Conservation (phyloP, 768 basidiomycete genomes). For the Leucosporidium scottii region DNA sequence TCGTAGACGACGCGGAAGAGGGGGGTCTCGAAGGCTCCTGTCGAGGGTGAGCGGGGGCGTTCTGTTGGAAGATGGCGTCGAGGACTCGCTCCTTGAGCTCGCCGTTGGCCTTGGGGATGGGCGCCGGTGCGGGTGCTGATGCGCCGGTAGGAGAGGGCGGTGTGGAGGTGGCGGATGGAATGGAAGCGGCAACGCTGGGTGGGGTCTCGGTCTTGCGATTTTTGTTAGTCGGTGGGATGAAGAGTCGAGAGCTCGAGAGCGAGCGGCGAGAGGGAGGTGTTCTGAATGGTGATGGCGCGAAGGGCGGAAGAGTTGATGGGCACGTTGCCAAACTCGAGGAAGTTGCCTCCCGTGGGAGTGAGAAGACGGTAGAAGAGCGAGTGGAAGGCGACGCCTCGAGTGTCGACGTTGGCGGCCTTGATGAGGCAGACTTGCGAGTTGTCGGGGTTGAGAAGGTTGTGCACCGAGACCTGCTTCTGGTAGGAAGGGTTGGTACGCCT, state of each 20-base stretch:
- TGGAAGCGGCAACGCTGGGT: neutral
- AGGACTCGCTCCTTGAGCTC: slow-evolving; percentile 41
- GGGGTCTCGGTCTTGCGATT: slow-evolving; percentile 13
- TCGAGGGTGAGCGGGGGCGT: slow-evolving; percentile 23
- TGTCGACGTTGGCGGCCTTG: slow-evolving; percentile 39
- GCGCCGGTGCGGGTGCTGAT: neutral
- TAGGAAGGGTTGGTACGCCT: slow-evolving; percentile 41
- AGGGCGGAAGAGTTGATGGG: slow-evolving; percentile 39
- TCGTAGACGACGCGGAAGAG: slow-evolving; percentile 7
- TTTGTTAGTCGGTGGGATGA: slow-evolving; percentile 40
- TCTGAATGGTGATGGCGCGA: slow-evolving; percentile 36
- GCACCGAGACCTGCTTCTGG: slow-evolving; percentile 40
- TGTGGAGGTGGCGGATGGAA: neutral
- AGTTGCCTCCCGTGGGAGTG: slow-evolving; percentile 41
- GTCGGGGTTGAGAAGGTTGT: slow-evolving; percentile 39
- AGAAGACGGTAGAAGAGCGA: slow-evolving; percentile 41
- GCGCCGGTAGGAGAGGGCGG: neutral
- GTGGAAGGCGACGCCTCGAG: slow-evolving; percentile 40
- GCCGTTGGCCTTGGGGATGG: slow-evolving; percentile 6
- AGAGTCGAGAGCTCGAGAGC: slow-evolving; percentile 36
- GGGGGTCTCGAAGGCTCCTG: slow-evolving; percentile 6
- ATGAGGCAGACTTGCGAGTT: slow-evolving; percentile 39
- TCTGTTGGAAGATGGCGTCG: slow-evolving; percentile 35
- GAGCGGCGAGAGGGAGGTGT: slow-evolving; percentile 32
- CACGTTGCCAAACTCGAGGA: slow-evolving; percentile 41